A percentile compares a stretch with the other conserved stretches of the same genome.
Evolutionary conservation across 1,284 basidiomycete genomes (phyloP).

Genomic region (Malassezia japonica): DNA sequence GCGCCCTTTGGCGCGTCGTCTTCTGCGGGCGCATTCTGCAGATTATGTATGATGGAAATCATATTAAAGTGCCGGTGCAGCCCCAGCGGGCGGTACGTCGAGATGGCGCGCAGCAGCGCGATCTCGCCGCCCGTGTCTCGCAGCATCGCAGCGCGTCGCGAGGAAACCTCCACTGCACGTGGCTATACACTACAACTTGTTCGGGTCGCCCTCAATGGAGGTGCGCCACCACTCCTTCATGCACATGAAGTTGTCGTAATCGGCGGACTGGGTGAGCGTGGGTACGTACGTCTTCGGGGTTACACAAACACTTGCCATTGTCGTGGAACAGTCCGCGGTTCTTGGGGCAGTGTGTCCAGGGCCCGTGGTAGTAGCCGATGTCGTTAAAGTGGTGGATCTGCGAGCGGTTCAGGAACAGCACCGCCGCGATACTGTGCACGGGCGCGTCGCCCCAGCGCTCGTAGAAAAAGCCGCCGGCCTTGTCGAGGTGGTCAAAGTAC

Average conservation of each 20-base stretch:
- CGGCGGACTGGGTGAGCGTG: slow-evolving; percentile 22
- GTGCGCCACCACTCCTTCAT: slow-evolving; percentile 34
- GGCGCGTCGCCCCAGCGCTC: slow-evolving; percentile 74
- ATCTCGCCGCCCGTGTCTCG: neutral
- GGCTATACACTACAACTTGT: neutral
- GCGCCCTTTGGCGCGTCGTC: neutral
- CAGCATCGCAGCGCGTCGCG: neutral
- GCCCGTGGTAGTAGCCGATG: slow-evolving; percentile 38
- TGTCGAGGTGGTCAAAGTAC: slow-evolving; percentile 69
- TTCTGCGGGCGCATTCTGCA: slow-evolving; percentile 7
- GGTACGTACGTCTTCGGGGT: slow-evolving; percentile 23
- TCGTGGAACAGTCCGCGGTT: slow-evolving; percentile 36
- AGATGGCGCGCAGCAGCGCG: slow-evolving; percentile 31
- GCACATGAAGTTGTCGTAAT: slow-evolving; percentile 33
- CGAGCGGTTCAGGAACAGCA: slow-evolving; percentile 28
- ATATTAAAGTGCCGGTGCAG: slow-evolving; percentile 39
- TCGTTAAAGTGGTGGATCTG: slow-evolving; percentile 40
- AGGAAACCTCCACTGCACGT: neutral
- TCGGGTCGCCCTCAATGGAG: slow-evolving; percentile 22
- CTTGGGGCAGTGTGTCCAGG: slow-evolving; percentile 35
- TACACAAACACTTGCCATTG: slow-evolving; percentile 36
- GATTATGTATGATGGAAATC: slow-evolving; percentile 24
- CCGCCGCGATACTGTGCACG: slow-evolving; percentile 46
- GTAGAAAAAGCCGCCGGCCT: slow-evolving; percentile 58
- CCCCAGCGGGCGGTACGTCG: slow-evolving; percentile 30